Evolutionary conservation across 441 rosid genomes (phyloP).

Genomic region (Mallotus repandus): DNA sequence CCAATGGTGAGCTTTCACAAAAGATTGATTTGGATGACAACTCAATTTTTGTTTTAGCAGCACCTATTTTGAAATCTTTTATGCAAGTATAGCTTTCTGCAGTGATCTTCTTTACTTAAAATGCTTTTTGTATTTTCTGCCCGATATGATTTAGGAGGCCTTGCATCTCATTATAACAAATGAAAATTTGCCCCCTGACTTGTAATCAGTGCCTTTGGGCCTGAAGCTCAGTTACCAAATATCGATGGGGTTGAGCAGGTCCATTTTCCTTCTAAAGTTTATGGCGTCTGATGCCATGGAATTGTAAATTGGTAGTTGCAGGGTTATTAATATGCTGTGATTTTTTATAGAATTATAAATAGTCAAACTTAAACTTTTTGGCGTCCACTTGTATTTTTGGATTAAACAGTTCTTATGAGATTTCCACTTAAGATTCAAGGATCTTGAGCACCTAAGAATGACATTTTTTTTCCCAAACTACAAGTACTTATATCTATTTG

Average conservation of each 20-base stretch:
- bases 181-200: neutral
- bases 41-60: slow-evolving; percentile 71
- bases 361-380: neutral
- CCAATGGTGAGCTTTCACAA: slow-evolving; percentile 64
- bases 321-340: too few relatives aligned
- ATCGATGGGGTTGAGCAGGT: neutral
- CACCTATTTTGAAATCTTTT: slow-evolving; percentile 88
- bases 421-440: too few relatives aligned
- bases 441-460: too few relatives aligned
- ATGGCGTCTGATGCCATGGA: too few relatives aligned
- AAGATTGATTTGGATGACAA: slow-evolving; percentile 59
- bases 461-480: too few relatives aligned
- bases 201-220: neutral
- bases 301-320: too few relatives aligned
- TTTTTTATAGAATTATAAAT: too few relatives aligned
- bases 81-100: slow-evolving; percentile 62
- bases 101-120: neutral
- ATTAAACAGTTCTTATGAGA: too few relatives aligned
- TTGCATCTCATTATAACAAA: neutral
- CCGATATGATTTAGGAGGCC: neutral
- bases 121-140: neutral
- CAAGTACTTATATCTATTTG: too few relatives aligned
- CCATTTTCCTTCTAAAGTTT: too few relatives aligned
- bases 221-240: neutral
- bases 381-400: too few relatives aligned